phyloP scores from a whole-genome alignment of 768 basidiomycete genomes.

The Pholiota microspora region DNA sequence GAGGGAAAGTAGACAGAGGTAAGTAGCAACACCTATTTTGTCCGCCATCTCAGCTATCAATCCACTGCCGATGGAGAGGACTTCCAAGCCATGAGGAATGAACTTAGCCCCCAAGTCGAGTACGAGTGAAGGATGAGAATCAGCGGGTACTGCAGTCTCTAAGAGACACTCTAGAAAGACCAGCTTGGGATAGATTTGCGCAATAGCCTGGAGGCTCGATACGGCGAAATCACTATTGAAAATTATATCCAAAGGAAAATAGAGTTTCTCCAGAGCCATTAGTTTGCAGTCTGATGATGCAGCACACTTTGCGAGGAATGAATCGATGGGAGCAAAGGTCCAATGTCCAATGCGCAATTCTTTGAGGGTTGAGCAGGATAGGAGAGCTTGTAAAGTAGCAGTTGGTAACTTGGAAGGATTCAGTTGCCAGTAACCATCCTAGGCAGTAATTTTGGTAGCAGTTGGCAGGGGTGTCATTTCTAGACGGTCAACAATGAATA shows the following conservation, averaged over 20 bases:
- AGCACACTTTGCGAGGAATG: neutral
- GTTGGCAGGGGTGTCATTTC: neutral
- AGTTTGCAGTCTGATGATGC: neutral
- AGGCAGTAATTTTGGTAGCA: neutral
- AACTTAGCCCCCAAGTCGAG: too few species aligned
- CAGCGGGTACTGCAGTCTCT: too few species aligned
- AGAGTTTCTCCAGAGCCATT: neutral
- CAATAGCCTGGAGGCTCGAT: neutral
- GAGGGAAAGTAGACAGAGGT: too few species aligned
- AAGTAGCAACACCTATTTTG: too few species aligned
- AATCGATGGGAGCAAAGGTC: neutral
- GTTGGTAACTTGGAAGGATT: neutral
- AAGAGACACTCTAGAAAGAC: neutral
- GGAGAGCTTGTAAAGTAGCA: neutral
- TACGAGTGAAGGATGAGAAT: too few species aligned
- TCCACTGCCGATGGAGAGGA: too few species aligned
- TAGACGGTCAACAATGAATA: neutral
- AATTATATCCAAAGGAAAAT: neutral
- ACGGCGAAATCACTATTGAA: neutral
- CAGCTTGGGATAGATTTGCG: neutral
- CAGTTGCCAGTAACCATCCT: too few species aligned
- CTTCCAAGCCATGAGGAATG: too few species aligned
- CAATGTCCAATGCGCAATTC: slow-evolving; percentile 7
- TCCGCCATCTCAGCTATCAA: too few species aligned
- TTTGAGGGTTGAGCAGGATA: neutral